Base-by-base conservation (phyloP, 805 yeast species). In the Metschnikowia lunata region DNA sequence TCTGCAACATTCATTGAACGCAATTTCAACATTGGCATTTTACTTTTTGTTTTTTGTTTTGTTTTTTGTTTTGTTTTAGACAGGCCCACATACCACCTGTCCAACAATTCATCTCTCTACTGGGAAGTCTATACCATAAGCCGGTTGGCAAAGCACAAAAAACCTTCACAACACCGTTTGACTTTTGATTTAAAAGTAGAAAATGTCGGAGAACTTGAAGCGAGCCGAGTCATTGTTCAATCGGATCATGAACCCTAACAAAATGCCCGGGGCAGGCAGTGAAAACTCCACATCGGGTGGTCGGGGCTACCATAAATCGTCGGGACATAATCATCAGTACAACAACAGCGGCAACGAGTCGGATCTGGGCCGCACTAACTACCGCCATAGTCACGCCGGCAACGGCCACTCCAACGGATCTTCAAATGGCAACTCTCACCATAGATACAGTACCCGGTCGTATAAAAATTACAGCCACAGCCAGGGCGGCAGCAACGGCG, bases 221-320 rank as follows among this genome's bases (percentile, higher is more conserved):
- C 61, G 75, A 55, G 76, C 76, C 34, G 76, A 71, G 53, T 67
- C 72, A 41, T 61, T 71, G 43, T 71, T 71, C 60, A 71, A 71
- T 55, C 56, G 76, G 50, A 71, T 71, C 51, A 70, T 71, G 73
- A 71, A 70, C 55, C 74, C 62, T 40, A 65, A 60, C 47, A 46
- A 52, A 12, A 48, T 50, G 26, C 49, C 23, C 36, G 33, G 37
- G 12, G 13, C 46, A 1, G 43, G 38, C 26, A 44, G 30, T 9
- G 15, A 10, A n/a, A 10, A 31, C 34, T 26, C 33, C 29, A 8
- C 37, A n/a, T 7, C 32, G 12, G 33, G 29, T n/a, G n/a, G 36
- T 6, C 42, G 41, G 13, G 10, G 34, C n/a, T 39, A 45, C 31
- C 49, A 40, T 29, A 45, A 44, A 30, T 31, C 42, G 8, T 18